phyloP scores from a whole-genome alignment of 2,329 filamentous ascomycete genomes.

The Botrytis aclada region DNA sequence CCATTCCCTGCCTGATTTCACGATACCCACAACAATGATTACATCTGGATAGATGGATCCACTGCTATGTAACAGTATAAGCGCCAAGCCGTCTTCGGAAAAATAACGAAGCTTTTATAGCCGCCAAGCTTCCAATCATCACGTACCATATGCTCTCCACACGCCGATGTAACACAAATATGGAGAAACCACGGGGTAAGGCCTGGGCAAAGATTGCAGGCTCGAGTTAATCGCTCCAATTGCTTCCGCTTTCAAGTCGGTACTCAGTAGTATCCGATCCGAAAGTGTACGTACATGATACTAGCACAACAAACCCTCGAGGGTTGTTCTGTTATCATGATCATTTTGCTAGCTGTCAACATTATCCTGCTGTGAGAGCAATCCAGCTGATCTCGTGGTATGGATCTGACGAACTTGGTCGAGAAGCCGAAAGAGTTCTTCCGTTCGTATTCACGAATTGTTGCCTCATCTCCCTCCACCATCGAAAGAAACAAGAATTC shows the following conservation, averaged over 20 bases:
- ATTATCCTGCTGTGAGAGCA: neutral
- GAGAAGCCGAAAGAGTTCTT: neutral
- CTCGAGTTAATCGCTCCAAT: neutral
- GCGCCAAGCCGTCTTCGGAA: neutral
- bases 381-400: neutral
- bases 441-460: neutral
- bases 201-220: neutral
- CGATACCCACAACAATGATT: neutral
- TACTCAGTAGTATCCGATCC: neutral
- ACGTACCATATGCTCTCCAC: neutral
- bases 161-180: neutral
- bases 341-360: no score
- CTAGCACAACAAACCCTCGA: neutral
- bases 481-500: neutral
- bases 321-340: neutral
- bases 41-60: neutral
- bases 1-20: no score
- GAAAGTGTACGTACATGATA: neutral
- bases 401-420: neutral
- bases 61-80: neutral
- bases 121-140: neutral
- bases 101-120: neutral
- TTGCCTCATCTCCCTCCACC: neutral
- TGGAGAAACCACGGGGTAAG: neutral
- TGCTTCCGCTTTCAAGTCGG: no score